These are phyloP conservation scores for Thuidium tamariscinum DNA, from an alignment of 225 moss, liverwort and hornwort genomes.

Conservation along the genomic window DNA sequence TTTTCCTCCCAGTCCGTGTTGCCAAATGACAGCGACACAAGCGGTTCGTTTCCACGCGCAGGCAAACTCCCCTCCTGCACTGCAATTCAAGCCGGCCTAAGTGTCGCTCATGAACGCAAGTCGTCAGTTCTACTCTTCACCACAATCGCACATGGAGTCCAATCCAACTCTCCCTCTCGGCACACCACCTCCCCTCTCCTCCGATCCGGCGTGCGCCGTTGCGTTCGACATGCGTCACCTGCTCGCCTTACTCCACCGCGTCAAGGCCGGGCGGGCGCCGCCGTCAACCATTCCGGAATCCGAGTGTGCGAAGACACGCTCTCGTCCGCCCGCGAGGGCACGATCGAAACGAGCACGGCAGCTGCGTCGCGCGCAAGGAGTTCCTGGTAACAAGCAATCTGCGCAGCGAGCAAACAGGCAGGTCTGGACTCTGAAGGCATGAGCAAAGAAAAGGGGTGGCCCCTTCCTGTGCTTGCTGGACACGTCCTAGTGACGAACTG, in stretches of 20 bases:
- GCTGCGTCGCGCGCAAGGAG: not conserved
- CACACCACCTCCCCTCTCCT: not conserved
- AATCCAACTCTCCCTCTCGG: not conserved
- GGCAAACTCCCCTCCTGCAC: not conserved
- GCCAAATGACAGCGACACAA: not conserved
- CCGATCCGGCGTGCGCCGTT: not conserved
- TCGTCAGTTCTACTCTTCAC: conserved; percentile 20
- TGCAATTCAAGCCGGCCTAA: not conserved
- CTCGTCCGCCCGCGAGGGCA: not conserved
- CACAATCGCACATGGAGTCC: not conserved
- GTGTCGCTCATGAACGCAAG: not conserved
- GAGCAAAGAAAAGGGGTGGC: not conserved
- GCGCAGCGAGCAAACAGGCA: not conserved
- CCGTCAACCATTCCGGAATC: not conserved
- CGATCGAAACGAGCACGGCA: not conserved
- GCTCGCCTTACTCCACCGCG: conserved; percentile 7
- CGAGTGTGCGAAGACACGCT: not conserved
- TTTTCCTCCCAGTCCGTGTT: not conserved
- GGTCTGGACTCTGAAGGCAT: not conserved
- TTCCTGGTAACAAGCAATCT: not conserved
- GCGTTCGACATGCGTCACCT: conserved; percentile 9
- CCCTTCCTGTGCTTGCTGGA: not conserved
- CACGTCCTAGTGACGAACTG: not conserved
- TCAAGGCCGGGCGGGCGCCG: not conserved
- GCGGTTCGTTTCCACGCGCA: not conserved